Evolutionary conservation across 306 rosid genomes (phyloP), one percentile per base, ranked within the genome.

Genomic region (Abrus pulchellus): DNA sequence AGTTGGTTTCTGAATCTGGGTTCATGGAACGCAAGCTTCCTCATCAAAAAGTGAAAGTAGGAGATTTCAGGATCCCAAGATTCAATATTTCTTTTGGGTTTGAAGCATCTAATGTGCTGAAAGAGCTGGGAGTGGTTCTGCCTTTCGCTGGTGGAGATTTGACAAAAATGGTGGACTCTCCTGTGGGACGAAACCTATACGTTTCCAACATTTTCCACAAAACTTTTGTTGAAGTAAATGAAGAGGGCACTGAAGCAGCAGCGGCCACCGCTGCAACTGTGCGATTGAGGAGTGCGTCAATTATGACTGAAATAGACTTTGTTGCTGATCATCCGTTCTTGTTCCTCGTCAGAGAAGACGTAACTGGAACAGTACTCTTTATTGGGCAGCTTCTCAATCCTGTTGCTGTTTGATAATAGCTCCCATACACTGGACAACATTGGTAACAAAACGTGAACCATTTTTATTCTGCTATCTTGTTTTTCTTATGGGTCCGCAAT

Each of bases 221-320:
- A 75, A 85, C 97, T 9, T 91, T 89, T 78, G 84, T 95, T 62
- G 92, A 93, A 90, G 97, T 95, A 30, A 90, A 95, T 1, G 99
- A 95, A 85, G 88, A 88, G 89, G 96, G 97, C 72, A 90, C 97
- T 27, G 92, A 91, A 85, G 98, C 99, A 32, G 98, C 93, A 2
- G 94, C 91, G 28, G 93, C 88, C 38, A 80, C 87, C 6, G 90
- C 82, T 7, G 87, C 74, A 38, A 76, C 77, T 1, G 33, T 94
- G 29, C 0, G 0, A 1, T 0, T 63, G 11, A 76, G 90, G 81
- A 0, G 76, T 34, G 0, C 79, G 20, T 8, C 0, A 6, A 0
- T 10, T 6, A 5, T 49, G 1, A 56, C 72, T 1, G 56, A 13
- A 54, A 67, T 86, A 27, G 92, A 94, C 84, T 93, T 94, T 49